phyloP scores from a whole-genome alignment of 192 early-diverging fungal species.

The Funneliformis mosseae region DNA sequence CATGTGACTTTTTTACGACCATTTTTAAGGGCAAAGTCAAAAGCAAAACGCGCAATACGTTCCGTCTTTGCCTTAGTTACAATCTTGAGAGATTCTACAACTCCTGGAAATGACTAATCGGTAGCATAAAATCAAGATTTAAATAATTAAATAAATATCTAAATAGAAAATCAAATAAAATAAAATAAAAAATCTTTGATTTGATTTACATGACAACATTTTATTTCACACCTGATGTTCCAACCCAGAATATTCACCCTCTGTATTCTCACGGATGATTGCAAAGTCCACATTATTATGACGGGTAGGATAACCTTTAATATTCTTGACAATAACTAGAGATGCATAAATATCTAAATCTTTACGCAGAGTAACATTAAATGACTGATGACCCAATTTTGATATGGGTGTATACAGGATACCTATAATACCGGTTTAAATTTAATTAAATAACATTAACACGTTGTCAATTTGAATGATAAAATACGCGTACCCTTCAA shows the following conservation, averaged over 20 bases:
- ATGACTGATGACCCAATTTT: slow-evolving; percentile 85
- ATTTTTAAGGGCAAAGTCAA: slow-evolving; percentile 98
- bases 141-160: background rate
- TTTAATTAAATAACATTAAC: background rate
- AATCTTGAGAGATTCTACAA: slow-evolving; percentile 99
- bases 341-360: slow-evolving; percentile 99
- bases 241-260: slow-evolving; percentile 99
- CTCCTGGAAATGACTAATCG: slow-evolving; percentile 87
- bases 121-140: background rate
- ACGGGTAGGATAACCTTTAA: slow-evolving; percentile 83
- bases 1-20: slow-evolving; percentile 97
- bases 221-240: slow-evolving; percentile 78
- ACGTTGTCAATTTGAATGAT: background rate
- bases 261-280: slow-evolving; percentile 99
- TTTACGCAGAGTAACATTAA: slow-evolving; percentile 97
- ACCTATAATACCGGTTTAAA: background rate
- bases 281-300: slow-evolving; percentile 96
- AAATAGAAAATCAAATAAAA: slow-evolving; percentile 11
- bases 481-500: slow-evolving; percentile 74
- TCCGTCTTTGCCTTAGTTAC: slow-evolving; percentile 96
- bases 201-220: background rate
- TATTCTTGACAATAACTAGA: slow-evolving; percentile 87
- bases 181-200: slow-evolving; percentile 21
- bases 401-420: slow-evolving; percentile 86
- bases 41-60: slow-evolving; percentile 97